A percentile compares a stretch with the other conserved stretches of the same genome.
These are phyloP conservation scores for Pseudogymnoascus sp. DNA, from an alignment of 2,329 filamentous ascomycete species.

Conservation along the genomic window DNA sequence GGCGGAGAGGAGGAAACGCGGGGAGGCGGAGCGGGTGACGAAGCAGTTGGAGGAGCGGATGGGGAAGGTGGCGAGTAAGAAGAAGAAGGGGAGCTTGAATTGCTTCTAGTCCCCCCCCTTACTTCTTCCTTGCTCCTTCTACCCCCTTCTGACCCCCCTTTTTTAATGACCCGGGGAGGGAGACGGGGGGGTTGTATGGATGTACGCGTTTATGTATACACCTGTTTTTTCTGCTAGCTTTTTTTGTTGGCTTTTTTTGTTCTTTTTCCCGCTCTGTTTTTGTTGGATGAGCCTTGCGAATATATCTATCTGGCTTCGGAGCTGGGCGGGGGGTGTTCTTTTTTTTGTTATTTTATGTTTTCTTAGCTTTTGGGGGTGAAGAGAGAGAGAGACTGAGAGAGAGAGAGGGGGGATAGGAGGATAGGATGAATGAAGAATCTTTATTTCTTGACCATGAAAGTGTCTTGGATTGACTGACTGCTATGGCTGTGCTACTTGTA, in stretches of 20 bases:
- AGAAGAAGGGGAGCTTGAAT: constrained; percentile 92
- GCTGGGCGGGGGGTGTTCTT: neutral
- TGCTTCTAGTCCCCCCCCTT: constrained; percentile 54
- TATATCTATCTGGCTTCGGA: constrained; percentile 9
- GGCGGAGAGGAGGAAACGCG: constrained; percentile 87
- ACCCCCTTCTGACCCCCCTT: neutral
- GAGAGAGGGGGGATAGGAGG: too few relatives aligned
- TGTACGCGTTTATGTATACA: constrained; percentile 6
- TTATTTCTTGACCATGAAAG: neutral
- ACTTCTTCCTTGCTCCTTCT: neutral
- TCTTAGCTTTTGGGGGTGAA: neutral
- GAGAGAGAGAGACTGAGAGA: neutral
- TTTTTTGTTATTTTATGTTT: neutral
- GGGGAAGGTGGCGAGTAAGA: constrained; percentile 78
- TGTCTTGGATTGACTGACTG: neutral
- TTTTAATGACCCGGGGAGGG: constrained; percentile 38
- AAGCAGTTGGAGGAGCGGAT: constrained; percentile 91
- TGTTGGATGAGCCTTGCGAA: constrained; percentile 10
- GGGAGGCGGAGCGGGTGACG: constrained; percentile 80
- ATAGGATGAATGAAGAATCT: constrained; percentile 1
- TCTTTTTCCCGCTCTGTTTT: constrained; percentile 13
- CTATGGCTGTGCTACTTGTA: neutral
- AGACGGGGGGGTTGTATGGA: neutral
- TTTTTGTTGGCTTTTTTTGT: neutral
- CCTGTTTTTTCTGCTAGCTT: constrained; percentile 13